phyloP scores from a whole-genome alignment of 306 rosid species.

The Dryas drummondii region DNA sequence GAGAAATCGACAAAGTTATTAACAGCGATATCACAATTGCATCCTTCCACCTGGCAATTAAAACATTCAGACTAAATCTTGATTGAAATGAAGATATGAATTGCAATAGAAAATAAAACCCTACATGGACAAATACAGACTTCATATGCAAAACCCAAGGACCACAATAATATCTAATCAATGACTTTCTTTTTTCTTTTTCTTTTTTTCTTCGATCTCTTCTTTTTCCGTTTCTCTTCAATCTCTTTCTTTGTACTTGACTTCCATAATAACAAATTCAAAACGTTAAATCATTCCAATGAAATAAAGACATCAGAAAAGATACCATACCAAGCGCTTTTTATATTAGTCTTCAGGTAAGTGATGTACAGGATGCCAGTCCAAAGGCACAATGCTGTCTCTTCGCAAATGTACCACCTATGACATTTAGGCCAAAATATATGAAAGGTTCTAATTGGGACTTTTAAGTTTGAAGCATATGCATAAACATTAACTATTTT shows the following conservation, averaged over 20 bases:
- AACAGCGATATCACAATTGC: constrained; percentile 69
- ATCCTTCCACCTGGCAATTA: constrained; percentile 90
- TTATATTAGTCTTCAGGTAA: constrained; percentile 64
- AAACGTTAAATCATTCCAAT: constrained; percentile 23
- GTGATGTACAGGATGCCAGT: constrained; percentile 72
- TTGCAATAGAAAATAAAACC: constrained; percentile 9
- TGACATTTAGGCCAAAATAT: constrained; percentile 28
- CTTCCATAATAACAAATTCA: not conserved
- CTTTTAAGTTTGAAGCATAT: constrained; percentile 6
- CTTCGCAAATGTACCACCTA: constrained; percentile 97
- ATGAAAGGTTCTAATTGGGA: constrained; percentile 14
- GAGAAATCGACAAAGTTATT: constrained; percentile 52
- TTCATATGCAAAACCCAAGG: not conserved
- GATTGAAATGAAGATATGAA: constrained; percentile 19
- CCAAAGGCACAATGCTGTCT: constrained; percentile 92
- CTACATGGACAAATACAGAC: constrained; percentile 12
- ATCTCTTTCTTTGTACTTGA: not conserved
- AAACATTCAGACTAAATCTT: constrained; percentile 26
- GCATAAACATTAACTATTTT: not conserved
- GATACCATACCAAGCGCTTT: constrained; percentile 68
- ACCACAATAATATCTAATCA: not conserved
- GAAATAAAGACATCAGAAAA: constrained; percentile 25
- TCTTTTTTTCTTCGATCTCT: not conserved
- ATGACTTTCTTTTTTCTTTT: not conserved
- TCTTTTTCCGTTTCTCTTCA: not conserved